A percentile compares a stretch with the other conserved stretches of the same genome.
phyloP scores from a whole-genome alignment of 768 basidiomycete genomes.

The Pluteus cervinus region DNA sequence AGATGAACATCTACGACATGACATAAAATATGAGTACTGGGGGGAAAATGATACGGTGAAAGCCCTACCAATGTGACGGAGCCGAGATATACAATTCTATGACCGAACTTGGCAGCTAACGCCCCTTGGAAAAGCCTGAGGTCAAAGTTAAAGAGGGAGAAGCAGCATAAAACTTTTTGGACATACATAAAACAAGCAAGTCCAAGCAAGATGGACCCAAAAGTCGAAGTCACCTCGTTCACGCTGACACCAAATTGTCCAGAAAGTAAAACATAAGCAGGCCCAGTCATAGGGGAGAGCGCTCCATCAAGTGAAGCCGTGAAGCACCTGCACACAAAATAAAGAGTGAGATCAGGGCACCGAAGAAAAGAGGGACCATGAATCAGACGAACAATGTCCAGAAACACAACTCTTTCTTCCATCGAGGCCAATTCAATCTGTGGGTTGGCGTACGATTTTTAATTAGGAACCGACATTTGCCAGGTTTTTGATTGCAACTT shows the following conservation, averaged over 20 bases:
- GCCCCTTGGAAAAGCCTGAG: constrained; percentile 30
- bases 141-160: background rate
- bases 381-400: constrained; percentile 29
- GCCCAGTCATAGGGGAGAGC: constrained; percentile 35
- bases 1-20: constrained; percentile 31
- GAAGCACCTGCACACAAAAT: constrained; percentile 23
- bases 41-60: background rate
- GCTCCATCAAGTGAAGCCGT: constrained; percentile 36
- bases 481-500: constrained; percentile 8
- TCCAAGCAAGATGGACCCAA: constrained; percentile 34
- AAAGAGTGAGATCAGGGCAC: background rate
- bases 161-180: background rate
- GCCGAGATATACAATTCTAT: constrained; percentile 36
- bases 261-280: constrained; percentile 35
- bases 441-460: background rate
- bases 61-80: constrained; percentile 31
- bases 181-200: constrained; percentile 36
- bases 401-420: constrained; percentile 41
- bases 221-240: constrained; percentile 35
- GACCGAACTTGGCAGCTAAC: constrained; percentile 37
- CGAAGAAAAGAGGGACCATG: background rate
- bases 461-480: background rate
- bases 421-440: constrained; percentile 37
- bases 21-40: background rate
- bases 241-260: constrained; percentile 34